Evolutionary conservation across 768 basidiomycete genomes (phyloP), one percentile per base, ranked within the genome.

Genomic region (Lyophyllum semitale): DNA sequence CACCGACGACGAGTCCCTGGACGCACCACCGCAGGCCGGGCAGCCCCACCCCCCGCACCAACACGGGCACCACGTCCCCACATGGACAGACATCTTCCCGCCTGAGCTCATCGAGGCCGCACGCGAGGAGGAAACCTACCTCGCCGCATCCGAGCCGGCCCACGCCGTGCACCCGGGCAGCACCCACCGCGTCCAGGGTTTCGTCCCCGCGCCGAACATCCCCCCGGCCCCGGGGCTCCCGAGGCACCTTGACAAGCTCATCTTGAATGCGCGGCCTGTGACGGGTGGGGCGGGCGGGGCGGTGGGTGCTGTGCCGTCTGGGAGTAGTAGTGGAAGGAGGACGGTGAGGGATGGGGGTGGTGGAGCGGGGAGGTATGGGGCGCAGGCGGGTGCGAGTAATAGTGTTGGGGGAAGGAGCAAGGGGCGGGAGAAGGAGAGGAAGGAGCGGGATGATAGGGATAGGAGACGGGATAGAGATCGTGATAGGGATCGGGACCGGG

Each of bases 171-270:
- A 51, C 18, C 47, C 57, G 26, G 53, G 61, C 43, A 44, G 61
- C 43, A 44, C 49, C 51, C 48, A 67, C 52, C 18, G 66, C 26
- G 70, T 74, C 12, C 65, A 61, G 32, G 76, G 76, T 2, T 76
- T 81, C 62, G 70, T 77, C 29, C 84, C 88, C 11, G 83, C 87
- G 1, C 91, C 93, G 17, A 84, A 85, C 60, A 89, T 95, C 57
- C 95, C 95, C 1, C 87, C 88, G 20, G 95, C 97, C 2, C 95
- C 97, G 1, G 76, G 81, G 1, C 79, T 98, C 41, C 97, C 97
- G 0, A 76, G 95, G 1, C 93, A 98, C 65, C 76, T 99, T 38
- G 95, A 98, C 66, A 95, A 94, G 64, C 86, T 97, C 46, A 97
- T 98, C 54, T 73, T 99, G 57, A 98, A 98, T 64, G 65, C 78